Evolutionary conservation across 352 stramenopile genomes (phyloP), one percentile per base, ranked within the genome.

Genomic region (Aphanomyces astaci): DNA sequence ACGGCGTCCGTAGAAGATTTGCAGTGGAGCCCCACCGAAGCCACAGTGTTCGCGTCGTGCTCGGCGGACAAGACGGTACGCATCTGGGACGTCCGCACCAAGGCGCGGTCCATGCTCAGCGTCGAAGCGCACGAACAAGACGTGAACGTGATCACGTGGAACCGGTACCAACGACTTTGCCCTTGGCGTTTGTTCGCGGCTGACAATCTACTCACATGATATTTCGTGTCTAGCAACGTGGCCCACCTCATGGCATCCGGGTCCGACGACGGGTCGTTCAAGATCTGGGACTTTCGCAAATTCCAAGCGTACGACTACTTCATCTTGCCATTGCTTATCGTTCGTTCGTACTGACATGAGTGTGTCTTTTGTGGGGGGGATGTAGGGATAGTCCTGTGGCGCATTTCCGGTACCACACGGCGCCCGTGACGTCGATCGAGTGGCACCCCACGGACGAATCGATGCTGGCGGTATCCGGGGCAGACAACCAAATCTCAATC

Each of bases 111-210:
- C 66, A 98, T 99, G 94, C 75, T 99, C 53, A 89, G 92, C 63
- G 82, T 98, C 56, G 77, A 92, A 46, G 93, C 95, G 28, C 94
- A 98, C 72, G 87, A 96, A 51, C 79, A 96, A 45, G 97, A 99
- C 77, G 96, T 99, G 31, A 99, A 99, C 80, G 97, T 99, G 30
- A 96, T 99, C 71, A 90, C 84, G 71, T 99, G 97, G 97, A 99
- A 99, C 87, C 79, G 84, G 51, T 59, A 40, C n/a, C n/a, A n/a
- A n/a, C 30, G 51, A 33, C 51, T 22, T 59, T n/a, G 25, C 22
- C 9, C 13, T 17, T 9, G 9, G 9, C 9, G 9, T 17, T 9
- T 46, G 9, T 9, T 17, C 39, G 39, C 17, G 39, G 39, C 17
- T 46, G 39, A 9, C 40, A n/a, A n/a, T 49, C n/a, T n/a, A n/a